Evolutionary conservation across 176 grass and related monocot species (phyloP), one percentile per base, ranked within the genome.

Genomic region (Paspalum vaginatum): DNA sequence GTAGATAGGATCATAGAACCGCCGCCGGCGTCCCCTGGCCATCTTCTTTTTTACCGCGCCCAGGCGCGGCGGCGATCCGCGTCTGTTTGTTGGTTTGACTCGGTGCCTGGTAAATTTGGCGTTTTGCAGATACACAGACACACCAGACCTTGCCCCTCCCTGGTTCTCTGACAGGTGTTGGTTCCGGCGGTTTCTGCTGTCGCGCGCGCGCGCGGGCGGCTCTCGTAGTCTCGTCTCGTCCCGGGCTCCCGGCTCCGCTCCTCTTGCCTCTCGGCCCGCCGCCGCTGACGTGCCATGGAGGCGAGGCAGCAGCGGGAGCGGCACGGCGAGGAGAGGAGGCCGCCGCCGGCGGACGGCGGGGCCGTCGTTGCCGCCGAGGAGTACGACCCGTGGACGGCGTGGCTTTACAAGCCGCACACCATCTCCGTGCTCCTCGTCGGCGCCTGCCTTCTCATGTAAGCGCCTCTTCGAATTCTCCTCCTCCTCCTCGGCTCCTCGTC

Each of bases 311-410:
- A 86, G 73, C 77, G 87, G 54, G 20, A 70, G 70, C 59, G 87
- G 46, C 52, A 85, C 24, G 76, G 55, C 62, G 77, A 81, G 76
- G 81, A 89, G 39, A 76, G 37, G 83, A 43, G 59, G 49, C 50
- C 24, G 4, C 13, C 14, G 18, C 0, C 62, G 10, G 18, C 45
- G 79, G 20, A 32, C 7, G 51, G 24, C 25, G 56, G 16, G 7
- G 59, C 11, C 4, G 9, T 2, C 8, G n/a, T 9, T 2, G 76
- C 47, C 25, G 72, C 26, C 1, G 92, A 91, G 77, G 90, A 91
- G 72, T 89, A 93, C 73, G 96, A 99, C 80, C 96, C 96, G n/a
- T 99, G 96, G 96, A 99, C 96, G 79, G 96, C 96, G 42, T 99
- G 96, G 96, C 87, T 94, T 4, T 99, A 99, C 85, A 95, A 85